Percentiles rank a stretch among this genome's conserved stretches.
Evolutionary conservation across 768 basidiomycete genomes (phyloP).

Genomic region (Collybiopsis confluens): DNA sequence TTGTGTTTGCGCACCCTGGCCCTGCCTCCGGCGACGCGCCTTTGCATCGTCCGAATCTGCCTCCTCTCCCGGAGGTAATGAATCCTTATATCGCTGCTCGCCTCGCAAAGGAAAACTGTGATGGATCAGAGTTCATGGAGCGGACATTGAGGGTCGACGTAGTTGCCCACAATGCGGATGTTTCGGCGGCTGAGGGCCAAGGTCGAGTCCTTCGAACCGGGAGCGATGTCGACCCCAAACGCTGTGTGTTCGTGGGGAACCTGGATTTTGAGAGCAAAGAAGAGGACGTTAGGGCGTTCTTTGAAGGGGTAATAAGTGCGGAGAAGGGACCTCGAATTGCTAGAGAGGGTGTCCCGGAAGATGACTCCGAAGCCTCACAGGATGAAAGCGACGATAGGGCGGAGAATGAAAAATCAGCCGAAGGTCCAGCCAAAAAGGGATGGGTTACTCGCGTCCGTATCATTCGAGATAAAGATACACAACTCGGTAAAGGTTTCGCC

Average conservation of each 20-base stretch:
- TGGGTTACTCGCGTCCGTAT: slow-evolving; percentile 89
- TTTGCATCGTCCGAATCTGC: slow-evolving; percentile 34
- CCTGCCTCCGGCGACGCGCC: slow-evolving; percentile 25
- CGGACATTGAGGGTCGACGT: slow-evolving; percentile 78
- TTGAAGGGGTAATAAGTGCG: slow-evolving; percentile 68
- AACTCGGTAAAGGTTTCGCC: slow-evolving; percentile 93
- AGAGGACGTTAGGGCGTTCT: slow-evolving; percentile 82
- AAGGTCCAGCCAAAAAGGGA: slow-evolving; percentile 25
- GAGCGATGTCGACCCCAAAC: slow-evolving; percentile 62
- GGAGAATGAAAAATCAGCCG: slow-evolving; percentile 17
- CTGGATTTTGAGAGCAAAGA: slow-evolving; percentile 91
- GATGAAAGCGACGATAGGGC: slow-evolving; percentile 24
- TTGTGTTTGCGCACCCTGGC: slow-evolving; percentile 78
- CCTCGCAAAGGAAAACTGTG: slow-evolving; percentile 51
- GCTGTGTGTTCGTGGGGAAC: slow-evolving; percentile 87
- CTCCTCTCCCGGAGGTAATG: slow-evolving; percentile 44
- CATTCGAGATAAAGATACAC: slow-evolving; percentile 85
- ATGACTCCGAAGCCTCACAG: no score
- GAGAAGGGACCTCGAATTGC: slow-evolving; percentile 60
- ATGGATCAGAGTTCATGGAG: slow-evolving; percentile 73
- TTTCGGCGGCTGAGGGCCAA: slow-evolving; percentile 17
- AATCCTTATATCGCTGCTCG: slow-evolving; percentile 71
- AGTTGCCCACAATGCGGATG: slow-evolving; percentile 31
- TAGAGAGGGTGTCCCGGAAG: slow-evolving; percentile 13
- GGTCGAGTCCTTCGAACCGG: slow-evolving; percentile 19